These are phyloP conservation scores for Pseudopithomyces chartarum DNA, from an alignment of 2,329 filamentous ascomycete genomes.

Conservation along the genomic window DNA sequence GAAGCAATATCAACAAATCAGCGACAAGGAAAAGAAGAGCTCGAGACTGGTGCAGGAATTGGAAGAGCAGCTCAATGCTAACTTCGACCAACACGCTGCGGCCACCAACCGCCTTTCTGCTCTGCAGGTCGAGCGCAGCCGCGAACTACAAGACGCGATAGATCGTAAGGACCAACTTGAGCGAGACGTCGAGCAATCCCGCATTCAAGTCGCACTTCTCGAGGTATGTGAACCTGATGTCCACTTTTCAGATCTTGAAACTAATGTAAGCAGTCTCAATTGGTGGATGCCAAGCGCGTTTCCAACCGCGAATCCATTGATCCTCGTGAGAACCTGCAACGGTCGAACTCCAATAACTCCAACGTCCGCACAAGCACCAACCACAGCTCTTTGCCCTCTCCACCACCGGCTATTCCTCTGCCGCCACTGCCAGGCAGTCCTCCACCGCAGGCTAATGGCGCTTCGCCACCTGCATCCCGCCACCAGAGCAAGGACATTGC, in stretches of 20 bases:
- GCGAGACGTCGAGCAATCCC: slow-evolving; percentile 77
- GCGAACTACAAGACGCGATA: slow-evolving; percentile 48
- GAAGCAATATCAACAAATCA: slow-evolving; percentile 62
- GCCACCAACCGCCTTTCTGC: slow-evolving; percentile 85
- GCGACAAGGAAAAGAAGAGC: slow-evolving; percentile 82
- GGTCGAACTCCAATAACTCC: slow-evolving; percentile 65
- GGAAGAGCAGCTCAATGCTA: slow-evolving; percentile 92
- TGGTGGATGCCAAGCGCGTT: slow-evolving; percentile 60
- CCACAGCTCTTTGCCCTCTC: slow-evolving; percentile 83
- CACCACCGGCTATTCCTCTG: slow-evolving; percentile 93
- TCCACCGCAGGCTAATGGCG: slow-evolving; percentile 56
- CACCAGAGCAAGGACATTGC: slow-evolving; percentile 83
- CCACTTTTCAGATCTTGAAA: background rate
- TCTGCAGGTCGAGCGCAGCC: slow-evolving; percentile 52
- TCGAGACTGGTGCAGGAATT: slow-evolving; percentile 91
- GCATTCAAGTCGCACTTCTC: slow-evolving; percentile 72
- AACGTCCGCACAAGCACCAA: slow-evolving; percentile 85
- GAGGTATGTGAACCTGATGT: slow-evolving; percentile 64
- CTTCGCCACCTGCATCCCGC: slow-evolving; percentile 65
- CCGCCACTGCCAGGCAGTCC: slow-evolving; percentile 75
- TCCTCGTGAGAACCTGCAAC: slow-evolving; percentile 56
- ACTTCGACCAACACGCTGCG: slow-evolving; percentile 89
- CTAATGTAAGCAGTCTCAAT: slow-evolving; percentile 60
- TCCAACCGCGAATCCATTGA: slow-evolving; percentile 52
- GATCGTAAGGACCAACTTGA: slow-evolving; percentile 52